Base-by-base conservation (phyloP, 1,284 basidiomycete genomes). In the Rhodotorula glutinis region DNA sequence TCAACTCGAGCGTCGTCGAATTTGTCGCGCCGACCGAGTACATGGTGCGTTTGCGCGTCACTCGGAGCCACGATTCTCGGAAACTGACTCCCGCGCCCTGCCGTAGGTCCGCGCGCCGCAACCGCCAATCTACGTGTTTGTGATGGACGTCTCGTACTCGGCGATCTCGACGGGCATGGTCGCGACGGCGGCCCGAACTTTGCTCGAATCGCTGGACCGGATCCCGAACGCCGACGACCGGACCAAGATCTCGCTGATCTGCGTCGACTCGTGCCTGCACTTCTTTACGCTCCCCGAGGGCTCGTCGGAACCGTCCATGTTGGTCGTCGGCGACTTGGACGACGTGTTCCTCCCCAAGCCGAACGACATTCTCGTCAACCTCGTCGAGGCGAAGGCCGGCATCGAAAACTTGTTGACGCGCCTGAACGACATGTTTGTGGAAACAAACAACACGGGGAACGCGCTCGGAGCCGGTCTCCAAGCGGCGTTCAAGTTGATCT, bases 21-120 rank as follows among this genome's bases (percentile, higher is more conserved):
- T 99, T 89, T 77, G 89, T 98, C 67, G 96, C 96, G 4, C 95
- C 96, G 14, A 95, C 94, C 1, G 96, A 99, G 81, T 98, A 99
- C 81, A 98, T 98, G 95, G 93, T 38, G 33, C 33, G 33, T 38
- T 11, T 7, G 33, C 33, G 7, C 33, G 5, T 38, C 33, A n/a
- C n/a, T n/a, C n/a, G n/a, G n/a, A n/a, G n/a, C n/a, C n/a, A n/a
- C n/a, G n/a, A n/a, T n/a, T n/a, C n/a, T n/a, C n/a, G n/a, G n/a
- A n/a, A n/a, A 38, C 33, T 38, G 33, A 38, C 33, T 7, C 33
- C 33, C 33, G n/a, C 33, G 33, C 5, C 5, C 33, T 5, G 33
- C 7, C 33, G 11, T 11, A 38, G 33, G 33, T 84, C 40, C 90
- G 96, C 71, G 91, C 96, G 23, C 96, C 96, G 51, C 96, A 98